Evolutionary conservation across 2,329 filamentous ascomycete species (phyloP).

Genomic region (Septoria linicola): DNA sequence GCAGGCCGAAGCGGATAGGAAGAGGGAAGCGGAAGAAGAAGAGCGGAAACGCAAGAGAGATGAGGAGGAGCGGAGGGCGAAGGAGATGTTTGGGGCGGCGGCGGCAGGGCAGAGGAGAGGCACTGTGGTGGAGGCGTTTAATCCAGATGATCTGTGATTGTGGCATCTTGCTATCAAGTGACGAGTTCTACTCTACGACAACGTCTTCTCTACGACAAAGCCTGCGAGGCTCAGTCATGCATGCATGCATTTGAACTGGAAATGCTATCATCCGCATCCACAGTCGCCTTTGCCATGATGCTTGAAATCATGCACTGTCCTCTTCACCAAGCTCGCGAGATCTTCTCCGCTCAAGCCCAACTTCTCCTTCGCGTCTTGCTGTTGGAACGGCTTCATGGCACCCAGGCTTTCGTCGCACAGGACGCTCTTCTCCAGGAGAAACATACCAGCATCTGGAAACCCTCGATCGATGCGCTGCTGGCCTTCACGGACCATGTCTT

Average conservation of each 20-base stretch:
- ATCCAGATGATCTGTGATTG: conserved; percentile 39
- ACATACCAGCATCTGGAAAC: conserved; percentile 42
- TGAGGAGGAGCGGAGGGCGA: conserved; percentile 23
- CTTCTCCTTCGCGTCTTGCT: conserved; percentile 23
- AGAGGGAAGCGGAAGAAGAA: conserved; percentile 42
- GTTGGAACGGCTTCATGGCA: conserved; percentile 33
- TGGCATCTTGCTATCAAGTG: too few species aligned
- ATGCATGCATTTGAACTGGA: too few species aligned
- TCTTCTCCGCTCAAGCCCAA: conserved; percentile 25
- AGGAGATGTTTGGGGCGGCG: conserved; percentile 20
- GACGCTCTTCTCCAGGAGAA: conserved; percentile 41
- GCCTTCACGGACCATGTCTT: conserved; percentile 40
- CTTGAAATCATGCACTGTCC: conserved; percentile 28
- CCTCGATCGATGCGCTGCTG: conserved; percentile 39
- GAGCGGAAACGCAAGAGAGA: conserved; percentile 39
- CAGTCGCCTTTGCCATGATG: conserved; percentile 35
- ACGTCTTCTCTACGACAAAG: too few species aligned
- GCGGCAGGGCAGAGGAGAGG: conserved; percentile 15
- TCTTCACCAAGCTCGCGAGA: conserved; percentile 22
- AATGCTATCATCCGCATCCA: conserved; percentile 33
- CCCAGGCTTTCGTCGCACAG: conserved; percentile 37
- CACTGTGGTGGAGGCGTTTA: conserved; percentile 36
- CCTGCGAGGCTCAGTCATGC: too few species aligned
- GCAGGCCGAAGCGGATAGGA: conserved; percentile 41
- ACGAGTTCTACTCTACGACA: too few species aligned